phyloP scores from a whole-genome alignment of 192 early-diverging fungal genomes.

The Blastocladiella britannica region DNA sequence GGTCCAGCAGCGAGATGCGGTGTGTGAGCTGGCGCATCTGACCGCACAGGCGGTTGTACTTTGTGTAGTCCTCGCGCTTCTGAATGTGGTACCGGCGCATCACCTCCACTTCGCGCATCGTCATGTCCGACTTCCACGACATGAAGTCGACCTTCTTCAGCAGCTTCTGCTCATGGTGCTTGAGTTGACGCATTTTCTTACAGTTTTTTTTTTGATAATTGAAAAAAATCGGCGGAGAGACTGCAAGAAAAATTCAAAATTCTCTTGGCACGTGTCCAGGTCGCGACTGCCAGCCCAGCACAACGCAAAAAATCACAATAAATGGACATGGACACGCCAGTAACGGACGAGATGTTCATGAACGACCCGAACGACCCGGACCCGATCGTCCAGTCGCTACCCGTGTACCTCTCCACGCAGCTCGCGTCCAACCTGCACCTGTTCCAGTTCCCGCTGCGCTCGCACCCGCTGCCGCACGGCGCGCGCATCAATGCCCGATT shows the following conservation, averaged over 20 bases:
- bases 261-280: too few relatives aligned
- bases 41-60: conserved; percentile 64
- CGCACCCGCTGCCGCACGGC: conserved; percentile 18
- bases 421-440: conserved; percentile 50
- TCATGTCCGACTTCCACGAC: conserved; percentile 68
- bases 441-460: conserved; percentile 62
- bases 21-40: conserved; percentile 64
- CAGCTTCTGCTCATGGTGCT: conserved; percentile 87
- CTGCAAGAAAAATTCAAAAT: too few relatives aligned
- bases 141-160: conserved; percentile 90
- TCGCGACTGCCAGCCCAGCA: too few relatives aligned
- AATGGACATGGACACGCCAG: neutral
- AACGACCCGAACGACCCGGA: conserved; percentile 25
- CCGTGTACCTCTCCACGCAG: conserved; percentile 52
- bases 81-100: conserved; percentile 74
- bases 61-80: conserved; percentile 55
- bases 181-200: conserved; percentile 61
- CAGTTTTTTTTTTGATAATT: too few relatives aligned
- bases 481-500: conserved; percentile 37
- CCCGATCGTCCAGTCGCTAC: conserved; percentile 49
- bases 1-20: conserved; percentile 60
- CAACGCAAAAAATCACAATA: too few relatives aligned
- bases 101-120: conserved; percentile 60
- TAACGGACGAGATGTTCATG: too few relatives aligned
- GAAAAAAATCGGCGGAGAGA: too few relatives aligned